A percentile compares a stretch with the other conserved stretches of the same genome.
These are phyloP conservation scores for Eimeria nieschulzi DNA, from an alignment of 169 alveolate species.

Conservation along the genomic window DNA sequence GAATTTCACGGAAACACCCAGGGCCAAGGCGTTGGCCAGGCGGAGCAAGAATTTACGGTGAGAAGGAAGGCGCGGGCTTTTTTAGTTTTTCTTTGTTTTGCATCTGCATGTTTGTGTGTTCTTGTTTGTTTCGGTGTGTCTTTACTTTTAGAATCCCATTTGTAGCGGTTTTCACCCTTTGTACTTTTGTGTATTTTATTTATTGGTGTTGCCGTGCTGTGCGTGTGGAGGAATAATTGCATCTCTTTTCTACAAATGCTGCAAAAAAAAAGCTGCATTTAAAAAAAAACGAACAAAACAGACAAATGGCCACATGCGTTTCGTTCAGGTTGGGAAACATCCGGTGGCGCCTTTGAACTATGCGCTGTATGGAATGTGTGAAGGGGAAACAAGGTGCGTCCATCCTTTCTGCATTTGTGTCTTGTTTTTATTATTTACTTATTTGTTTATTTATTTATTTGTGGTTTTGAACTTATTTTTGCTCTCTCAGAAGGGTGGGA, in stretches of 20 bases:
- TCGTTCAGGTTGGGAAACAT: neutral
- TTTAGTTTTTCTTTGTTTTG: neutral
- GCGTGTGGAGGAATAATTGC: too few species aligned
- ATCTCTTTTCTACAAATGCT: neutral
- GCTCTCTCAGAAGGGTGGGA: too few species aligned
- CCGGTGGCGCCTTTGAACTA: neutral
- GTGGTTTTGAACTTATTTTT: too few species aligned
- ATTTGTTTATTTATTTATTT: too few species aligned
- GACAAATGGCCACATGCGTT: neutral
- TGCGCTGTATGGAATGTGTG: neutral
- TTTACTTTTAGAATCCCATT: too few species aligned
- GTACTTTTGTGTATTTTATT: too few species aligned
- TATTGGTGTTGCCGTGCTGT: too few species aligned
- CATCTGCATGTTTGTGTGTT: too few species aligned
- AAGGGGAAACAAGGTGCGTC: neutral
- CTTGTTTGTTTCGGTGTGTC: too few species aligned
- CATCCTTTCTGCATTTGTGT: neutral
- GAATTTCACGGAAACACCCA: neutral
- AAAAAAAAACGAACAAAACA: neutral
- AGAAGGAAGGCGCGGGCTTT: neutral
- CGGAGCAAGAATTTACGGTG: conserved; percentile 7
- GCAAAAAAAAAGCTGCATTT: neutral
- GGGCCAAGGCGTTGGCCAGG: neutral
- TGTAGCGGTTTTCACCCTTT: too few species aligned
- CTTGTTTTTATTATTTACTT: too few species aligned